A percentile compares a stretch with the other conserved stretches of the same genome.
Evolutionary conservation across 2,329 filamentous ascomycete species (phyloP).

Genomic region (Trichoderma atroviride): DNA sequence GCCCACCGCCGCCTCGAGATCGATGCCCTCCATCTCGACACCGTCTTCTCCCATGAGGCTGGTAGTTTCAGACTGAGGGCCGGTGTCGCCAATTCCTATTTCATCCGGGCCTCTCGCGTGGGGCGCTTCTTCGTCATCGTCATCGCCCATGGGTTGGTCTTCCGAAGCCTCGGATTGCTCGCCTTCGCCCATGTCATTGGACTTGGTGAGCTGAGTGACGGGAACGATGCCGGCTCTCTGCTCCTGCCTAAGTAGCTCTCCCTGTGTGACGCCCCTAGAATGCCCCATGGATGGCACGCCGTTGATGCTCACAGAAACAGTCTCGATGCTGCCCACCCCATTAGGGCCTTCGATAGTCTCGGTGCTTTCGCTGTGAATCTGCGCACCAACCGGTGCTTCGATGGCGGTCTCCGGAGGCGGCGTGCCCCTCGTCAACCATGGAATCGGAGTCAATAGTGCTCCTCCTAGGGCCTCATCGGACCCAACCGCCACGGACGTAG

Average conservation of each 20-base stretch:
- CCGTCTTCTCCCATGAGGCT: slow-evolving; percentile 45
- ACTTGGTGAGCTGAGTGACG: slow-evolving; percentile 59
- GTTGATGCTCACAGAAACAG: slow-evolving; percentile 75
- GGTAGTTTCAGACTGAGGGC: slow-evolving; percentile 62
- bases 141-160: slow-evolving; percentile 46
- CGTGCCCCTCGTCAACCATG: slow-evolving; percentile 68
- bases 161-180: slow-evolving; percentile 33
- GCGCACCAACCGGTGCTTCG: slow-evolving; percentile 36
- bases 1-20: slow-evolving; percentile 64
- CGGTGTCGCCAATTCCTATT: slow-evolving; percentile 85
- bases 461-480: slow-evolving; percentile 89
- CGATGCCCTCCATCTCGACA: slow-evolving; percentile 57
- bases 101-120: slow-evolving; percentile 83
- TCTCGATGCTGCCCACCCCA: slow-evolving; percentile 77
- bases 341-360: slow-evolving; percentile 82
- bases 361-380: slow-evolving; percentile 70
- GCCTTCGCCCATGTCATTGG: slow-evolving; percentile 40
- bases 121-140: slow-evolving; percentile 62
- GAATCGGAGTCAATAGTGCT: slow-evolving; percentile 88
- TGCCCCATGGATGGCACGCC: slow-evolving; percentile 60
- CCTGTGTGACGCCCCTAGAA: slow-evolving; percentile 70
- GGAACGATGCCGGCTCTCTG: slow-evolving; percentile 81
- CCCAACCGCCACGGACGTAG: slow-evolving; percentile 59
- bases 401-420: slow-evolving; percentile 37
- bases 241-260: slow-evolving; percentile 82